Evolutionary conservation across 768 basidiomycete species (phyloP), one percentile per base, ranked within the genome.

Genomic region (Candolleomyces efflorescens): DNA sequence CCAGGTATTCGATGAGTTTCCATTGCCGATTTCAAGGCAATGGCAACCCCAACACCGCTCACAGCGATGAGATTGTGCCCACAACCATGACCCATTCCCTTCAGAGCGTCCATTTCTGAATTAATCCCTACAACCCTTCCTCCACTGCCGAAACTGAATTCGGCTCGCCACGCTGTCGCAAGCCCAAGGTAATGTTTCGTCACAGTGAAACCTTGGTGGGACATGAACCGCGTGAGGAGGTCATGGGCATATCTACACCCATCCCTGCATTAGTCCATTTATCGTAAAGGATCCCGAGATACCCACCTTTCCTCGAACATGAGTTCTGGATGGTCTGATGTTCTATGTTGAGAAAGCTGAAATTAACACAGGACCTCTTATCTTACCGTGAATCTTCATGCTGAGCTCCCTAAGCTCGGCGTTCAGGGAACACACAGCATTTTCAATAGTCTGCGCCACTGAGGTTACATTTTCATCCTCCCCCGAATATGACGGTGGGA

Each of bases 31-130:
- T 86, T 87, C 53, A 92, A 78, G 36, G 87, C 87, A 55, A 93
- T 69, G 27, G 90, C 89, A 45, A 86, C 75, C 38, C 86, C 91
- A 36, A 89, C 83, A 41, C 90, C 90, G 61, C 84, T 82, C 63
- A 86, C 81, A 47, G 90, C 90, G 62, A 92, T 92, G 60, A 93
- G 77, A 69, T 92, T 92, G 70, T 93, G 90, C 0, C 90, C 90
- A 65, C 90, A 92, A 0, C 82, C 89, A 67, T 85, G 76, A 69
- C 85, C 71, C 75, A 88, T 73, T 7, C 81, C 78, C 38, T 69
- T 72, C 20, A 85, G 71, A 10, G 83, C 84, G 65, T 85, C 84
- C 87, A 89, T 90, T 71, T 92, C 91, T 15, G 89, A 84, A 69
- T 93, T 92, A 61, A 92, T 71, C 7, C 91, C 90, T 47, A 92